Evolutionary conservation across 805 yeast genomes (phyloP), one percentile per base, ranked within the genome.

Genomic region (Starmerella tilneyi): DNA sequence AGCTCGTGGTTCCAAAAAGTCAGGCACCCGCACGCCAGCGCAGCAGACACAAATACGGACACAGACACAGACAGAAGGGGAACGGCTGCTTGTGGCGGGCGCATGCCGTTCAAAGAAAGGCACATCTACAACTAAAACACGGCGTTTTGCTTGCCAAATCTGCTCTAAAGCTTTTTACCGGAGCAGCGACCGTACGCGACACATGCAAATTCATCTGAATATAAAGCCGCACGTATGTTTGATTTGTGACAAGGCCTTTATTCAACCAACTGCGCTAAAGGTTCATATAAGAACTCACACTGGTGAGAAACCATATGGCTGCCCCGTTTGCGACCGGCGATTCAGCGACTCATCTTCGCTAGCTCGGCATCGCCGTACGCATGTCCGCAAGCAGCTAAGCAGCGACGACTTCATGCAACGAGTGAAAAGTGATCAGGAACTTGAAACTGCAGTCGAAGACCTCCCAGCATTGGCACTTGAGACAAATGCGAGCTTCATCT

Each of bases 331-430:
- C 47, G 52, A 47, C 22, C 58, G 63, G 21, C 56, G 58, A n/a
- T 63, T 63, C 44, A 59, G 65, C 42, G 67, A 63, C 45, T 62
- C 66, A 9, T 59, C 63, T 12, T 62, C 65, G 5, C 67, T 86
- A 47, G 94, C 95, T 5, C 72, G 96, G 48, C 94, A 84, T 61
- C 73, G 81, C 34, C 66, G 94, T 37, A 82, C 84, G 17, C 95
- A 85, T 58, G 79, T 88, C 1, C 94, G 94, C 13, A 88, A 84
- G 53, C 45, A 38, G 12, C 9, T 26, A 9, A 9, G 29, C 13
- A 26, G 29, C 29, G 29, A 9, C 13, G 29, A 9, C 29, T 26
- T 13, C 13, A 26, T 26, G 9, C 29, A 26, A 26, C 9, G n/a
- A n/a, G n/a, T n/a, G n/a, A n/a, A n/a, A n/a, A n/a, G n/a, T n/a